Evolutionary conservation across 352 stramenopile species (phyloP), one percentile per base, ranked within the genome.

Genomic region (Phytophthora constricta): DNA sequence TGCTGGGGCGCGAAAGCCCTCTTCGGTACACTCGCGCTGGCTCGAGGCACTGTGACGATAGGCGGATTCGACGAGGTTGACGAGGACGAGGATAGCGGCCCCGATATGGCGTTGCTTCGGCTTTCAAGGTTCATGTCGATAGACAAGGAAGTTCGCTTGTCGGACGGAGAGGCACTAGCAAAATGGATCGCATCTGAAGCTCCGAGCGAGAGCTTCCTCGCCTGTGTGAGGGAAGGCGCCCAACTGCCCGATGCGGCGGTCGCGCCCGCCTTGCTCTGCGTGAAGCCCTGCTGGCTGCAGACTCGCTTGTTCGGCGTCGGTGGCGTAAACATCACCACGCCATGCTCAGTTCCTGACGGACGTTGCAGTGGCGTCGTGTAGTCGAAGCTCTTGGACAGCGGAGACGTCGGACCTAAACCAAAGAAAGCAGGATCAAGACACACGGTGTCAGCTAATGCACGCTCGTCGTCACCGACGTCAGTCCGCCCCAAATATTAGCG

Each of bases 1-100:
- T 74, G 57, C 27, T 66, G 71, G n/a, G 78, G 77, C 25, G 80
- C 73, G 59, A 78, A 90, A 22, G 74, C 49, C 25, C 71, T 61
- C 60, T 88, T 90, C 7, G 72, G 65, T 26, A 62, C 61, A 26
- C 53, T 79, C 10, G 58, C 57, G n/a, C 65, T 75, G n/a, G 56
- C 42, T 55, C 50, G 64, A 43, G 58, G 33, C 11, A 65, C 28
- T 28, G 52, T 43, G 10, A 33, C 23, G 19, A 67, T 37, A n/a
- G 61, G 23, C 19, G 65, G 54, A 37, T 45, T 64, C 54, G 48
- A 72, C 14, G 54, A 68, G 34, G 54, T 39, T 13, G 58, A 75
- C 28, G 70, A 61, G 39, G 54, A 68, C n/a, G 58, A 76, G n/a
- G 66, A 67, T 27, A 68, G 23, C 16, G 62, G 37, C 7, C 52